Evolutionary conservation across 2,329 filamentous ascomycete genomes (phyloP).

Genomic region (Fusarium sacchari): DNA sequence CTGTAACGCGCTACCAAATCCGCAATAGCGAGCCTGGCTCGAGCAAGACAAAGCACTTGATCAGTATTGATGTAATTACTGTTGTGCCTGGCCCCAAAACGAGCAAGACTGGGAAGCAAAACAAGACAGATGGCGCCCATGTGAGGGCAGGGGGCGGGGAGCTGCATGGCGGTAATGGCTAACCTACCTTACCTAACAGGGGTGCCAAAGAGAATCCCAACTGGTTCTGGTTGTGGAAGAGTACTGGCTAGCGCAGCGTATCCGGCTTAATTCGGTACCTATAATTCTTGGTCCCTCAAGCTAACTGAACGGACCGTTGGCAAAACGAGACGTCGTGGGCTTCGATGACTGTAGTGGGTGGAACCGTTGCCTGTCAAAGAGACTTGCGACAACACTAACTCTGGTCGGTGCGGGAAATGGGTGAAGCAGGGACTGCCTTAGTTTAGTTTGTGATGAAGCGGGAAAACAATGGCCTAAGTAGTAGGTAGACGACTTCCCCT

Average conservation of each 20-base stretch:
- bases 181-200: not conserved
- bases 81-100: slow-evolving; percentile 19
- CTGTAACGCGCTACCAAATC: slow-evolving; percentile 2
- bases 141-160: slow-evolving; percentile 33
- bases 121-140: slow-evolving; percentile 33
- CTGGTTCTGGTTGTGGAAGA: not conserved
- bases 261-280: not conserved
- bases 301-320: slow-evolving; percentile 26
- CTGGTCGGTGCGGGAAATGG: slow-evolving; percentile 32
- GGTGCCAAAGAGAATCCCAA: not conserved
- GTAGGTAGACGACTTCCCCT: not conserved
- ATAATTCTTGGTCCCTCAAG: slow-evolving; percentile 1
- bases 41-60: not conserved
- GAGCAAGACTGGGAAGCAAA: slow-evolving; percentile 26
- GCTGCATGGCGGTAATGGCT: slow-evolving; percentile 23
- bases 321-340: slow-evolving; percentile 34
- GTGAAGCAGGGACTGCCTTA: slow-evolving; percentile 28
- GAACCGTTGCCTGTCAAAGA: slow-evolving; percentile 42
- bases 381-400: slow-evolving; percentile 38
- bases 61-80: slow-evolving; percentile 8
- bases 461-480: not conserved
- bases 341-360: slow-evolving; percentile 32
- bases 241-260: not conserved
- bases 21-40: slow-evolving; percentile 4
- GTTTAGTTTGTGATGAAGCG: not conserved